A percentile compares a stretch with the other conserved stretches of the same genome.
These are phyloP conservation scores for Saccharomyces hybrid DNA, from an alignment of 1,139 yeast genomes.

Conservation along the genomic window DNA sequence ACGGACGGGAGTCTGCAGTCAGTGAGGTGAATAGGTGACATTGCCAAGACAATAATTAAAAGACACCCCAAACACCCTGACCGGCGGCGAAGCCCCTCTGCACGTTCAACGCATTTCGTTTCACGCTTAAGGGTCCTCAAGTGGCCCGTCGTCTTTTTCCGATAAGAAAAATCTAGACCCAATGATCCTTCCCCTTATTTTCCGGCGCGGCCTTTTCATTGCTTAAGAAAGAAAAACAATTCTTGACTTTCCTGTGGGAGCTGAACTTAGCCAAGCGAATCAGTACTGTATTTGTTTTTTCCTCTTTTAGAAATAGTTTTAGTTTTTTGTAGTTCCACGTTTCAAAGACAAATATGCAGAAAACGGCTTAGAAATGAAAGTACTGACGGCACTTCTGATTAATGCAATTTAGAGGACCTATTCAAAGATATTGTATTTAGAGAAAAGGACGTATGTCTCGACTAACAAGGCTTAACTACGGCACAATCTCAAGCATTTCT, in stretches of 20 bases:
- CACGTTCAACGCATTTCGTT: neutral
- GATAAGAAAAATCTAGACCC: constrained; percentile 1
- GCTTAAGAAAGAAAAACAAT: neutral
- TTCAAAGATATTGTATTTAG: neutral
- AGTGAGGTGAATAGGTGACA: neutral
- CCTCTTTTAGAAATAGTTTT: neutral
- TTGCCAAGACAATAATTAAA: neutral
- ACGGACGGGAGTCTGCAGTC: neutral
- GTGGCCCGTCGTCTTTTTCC: neutral
- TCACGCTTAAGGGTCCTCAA: constrained; percentile 1
- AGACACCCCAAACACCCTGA: constrained; percentile 1
- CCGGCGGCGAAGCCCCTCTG: constrained; percentile 2
- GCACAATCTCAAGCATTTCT: neutral
- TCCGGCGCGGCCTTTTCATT: neutral
- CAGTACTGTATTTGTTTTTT: neutral
- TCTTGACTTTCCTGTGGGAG: neutral
- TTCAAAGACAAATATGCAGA: neutral
- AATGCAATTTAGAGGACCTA: neutral
- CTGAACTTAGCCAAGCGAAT: neutral
- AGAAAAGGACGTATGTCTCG: neutral
- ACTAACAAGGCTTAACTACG: neutral
- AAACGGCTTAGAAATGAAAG: neutral
- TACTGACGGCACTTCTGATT: neutral
- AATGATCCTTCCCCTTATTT: neutral
- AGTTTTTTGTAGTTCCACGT: neutral